These are phyloP conservation scores for Rhodotorula graminis DNA, from an alignment of 768 basidiomycete species.

Conservation along the genomic window DNA sequence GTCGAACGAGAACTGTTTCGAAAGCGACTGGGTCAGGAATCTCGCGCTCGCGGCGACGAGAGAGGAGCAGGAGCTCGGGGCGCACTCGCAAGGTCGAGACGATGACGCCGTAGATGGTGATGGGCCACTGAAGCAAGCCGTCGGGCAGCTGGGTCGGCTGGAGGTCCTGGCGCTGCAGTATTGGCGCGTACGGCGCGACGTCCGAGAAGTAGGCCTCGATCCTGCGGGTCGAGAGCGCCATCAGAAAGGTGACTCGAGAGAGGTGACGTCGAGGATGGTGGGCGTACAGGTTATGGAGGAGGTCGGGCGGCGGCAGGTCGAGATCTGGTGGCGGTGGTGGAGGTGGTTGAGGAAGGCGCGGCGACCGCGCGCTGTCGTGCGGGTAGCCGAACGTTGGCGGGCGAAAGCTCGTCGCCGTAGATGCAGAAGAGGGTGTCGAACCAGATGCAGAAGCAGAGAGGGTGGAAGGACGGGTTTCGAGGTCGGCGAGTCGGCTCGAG, in stretches of 20 bases:
- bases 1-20: background rate
- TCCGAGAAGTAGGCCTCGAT: background rate
- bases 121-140: background rate
- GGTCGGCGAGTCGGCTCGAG: background rate
- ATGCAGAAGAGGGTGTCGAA: background rate
- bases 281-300: background rate
- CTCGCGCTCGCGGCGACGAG: too few relatives aligned
- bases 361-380: background rate
- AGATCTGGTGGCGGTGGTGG: background rate
- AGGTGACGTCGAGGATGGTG: background rate
- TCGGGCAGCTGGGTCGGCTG: background rate
- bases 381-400: background rate
- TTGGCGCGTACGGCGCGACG: background rate
- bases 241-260: background rate
- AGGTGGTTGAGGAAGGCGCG: background rate
- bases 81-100: background rate
- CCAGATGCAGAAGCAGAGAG: background rate
- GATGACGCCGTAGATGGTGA: background rate
- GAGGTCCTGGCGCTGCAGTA: background rate
- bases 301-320: background rate
- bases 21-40: too few relatives aligned
- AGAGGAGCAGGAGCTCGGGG: too few relatives aligned
- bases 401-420: background rate
- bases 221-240: background rate
- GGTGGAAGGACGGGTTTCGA: background rate